Evolutionary conservation across 2,329 filamentous ascomycete species (phyloP), one percentile per base, ranked within the genome.

Genomic region (Hymenoscyphus scutula): DNA sequence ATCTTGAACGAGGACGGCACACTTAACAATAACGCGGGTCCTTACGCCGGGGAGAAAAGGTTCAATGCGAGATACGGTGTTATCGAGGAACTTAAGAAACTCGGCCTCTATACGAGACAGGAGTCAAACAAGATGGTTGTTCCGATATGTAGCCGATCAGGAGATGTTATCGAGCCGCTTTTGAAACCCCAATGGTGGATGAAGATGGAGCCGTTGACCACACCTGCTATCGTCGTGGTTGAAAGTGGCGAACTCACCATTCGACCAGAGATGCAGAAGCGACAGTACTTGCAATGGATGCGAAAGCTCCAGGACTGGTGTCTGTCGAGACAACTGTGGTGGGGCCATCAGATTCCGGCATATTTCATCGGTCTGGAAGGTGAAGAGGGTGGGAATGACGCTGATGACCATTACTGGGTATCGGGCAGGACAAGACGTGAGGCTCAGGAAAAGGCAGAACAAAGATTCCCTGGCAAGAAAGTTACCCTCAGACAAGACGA

Each of bases 171-270:
- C 69, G 93, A 97, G 79, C 93, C 93, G 1, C 80, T 96, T 56
- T 84, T 97, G 80, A 97, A 96, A 81, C 92, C 92, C 4, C 93
- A 97, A 75, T 97, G 93, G 93, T 97, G 92, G 92, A 92, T 97
- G 82, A 87, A 84, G 73, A 97, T 96, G 91, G 84, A 89, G 72
- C 85, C 87, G 59, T 79, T 97, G 68, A 89, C 90, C 5, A 84
- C 88, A 71, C 87, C 87, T 54, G 92, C 92, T 56, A 84, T 96
- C 66, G 82, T 91, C 71, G 92, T 84, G 58, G 92, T 97, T 56
- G 83, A 87, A 74, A 84, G 89, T 59, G 90, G 91, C 32, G 81
- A 89, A 64, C 92, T 97, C 77, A 89, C 89, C 76, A 95, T 97
- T 72, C 81, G 81, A 63, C 93, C 93, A 3, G 90, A 92, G 66